A percentile compares a stretch with the other conserved stretches of the same genome.
phyloP scores from a whole-genome alignment of 108 stramenopile species.

The Discostella stelligeroides region DNA sequence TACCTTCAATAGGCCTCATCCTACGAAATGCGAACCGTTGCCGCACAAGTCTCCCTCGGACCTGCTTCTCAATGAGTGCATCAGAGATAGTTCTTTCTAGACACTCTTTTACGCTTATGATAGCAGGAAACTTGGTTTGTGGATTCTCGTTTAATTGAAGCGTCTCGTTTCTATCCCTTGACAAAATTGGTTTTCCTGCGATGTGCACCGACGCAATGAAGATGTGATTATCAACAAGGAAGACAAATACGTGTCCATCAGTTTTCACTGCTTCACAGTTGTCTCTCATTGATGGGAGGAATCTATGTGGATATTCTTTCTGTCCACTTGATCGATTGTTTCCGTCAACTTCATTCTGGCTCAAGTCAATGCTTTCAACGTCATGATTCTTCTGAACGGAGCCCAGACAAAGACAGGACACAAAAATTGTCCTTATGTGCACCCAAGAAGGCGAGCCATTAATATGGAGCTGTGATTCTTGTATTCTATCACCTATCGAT shows the following conservation, averaged over 20 bases:
- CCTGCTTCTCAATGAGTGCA: background rate
- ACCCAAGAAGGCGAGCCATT: conserved; percentile 29
- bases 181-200: conserved; percentile 23
- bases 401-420: conserved; percentile 68
- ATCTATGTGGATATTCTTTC: conserved; percentile 1
- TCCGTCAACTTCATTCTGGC: conserved; percentile 6
- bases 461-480: background rate
- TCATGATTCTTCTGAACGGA: background rate
- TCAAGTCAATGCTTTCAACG: background rate
- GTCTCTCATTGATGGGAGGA: conserved; percentile 19
- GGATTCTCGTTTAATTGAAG: background rate
- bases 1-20: conserved; percentile 15
- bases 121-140: background rate
- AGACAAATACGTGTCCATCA: conserved; percentile 37
- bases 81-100: conserved; percentile 22
- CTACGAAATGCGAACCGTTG: conserved; percentile 49
- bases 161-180: conserved; percentile 13
- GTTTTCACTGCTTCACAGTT: background rate
- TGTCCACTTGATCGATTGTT: background rate
- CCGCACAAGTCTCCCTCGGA: conserved; percentile 39
- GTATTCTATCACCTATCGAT: background rate
- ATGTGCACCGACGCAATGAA: conserved; percentile 45
- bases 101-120: conserved; percentile 33
- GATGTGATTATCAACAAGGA: conserved; percentile 29
- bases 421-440: conserved; percentile 44